Conservation (phyloP, 2,329 filamentous ascomycete genomes). For the Erysiphe pulchra region DNA sequence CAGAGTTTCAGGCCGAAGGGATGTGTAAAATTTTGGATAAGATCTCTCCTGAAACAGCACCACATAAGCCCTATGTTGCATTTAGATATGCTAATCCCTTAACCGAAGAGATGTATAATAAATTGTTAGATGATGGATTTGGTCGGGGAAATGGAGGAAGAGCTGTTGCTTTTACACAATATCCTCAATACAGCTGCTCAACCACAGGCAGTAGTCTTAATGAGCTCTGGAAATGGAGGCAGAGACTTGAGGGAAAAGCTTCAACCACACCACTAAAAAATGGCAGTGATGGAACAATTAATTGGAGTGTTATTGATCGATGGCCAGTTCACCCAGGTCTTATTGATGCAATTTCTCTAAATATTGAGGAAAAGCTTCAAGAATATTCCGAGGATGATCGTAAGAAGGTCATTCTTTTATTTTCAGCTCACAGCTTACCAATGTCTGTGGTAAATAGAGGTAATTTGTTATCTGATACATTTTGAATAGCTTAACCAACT, state of each 20-base stretch:
- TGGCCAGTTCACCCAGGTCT: conserved; percentile 86
- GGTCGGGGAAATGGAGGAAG: conserved; percentile 72
- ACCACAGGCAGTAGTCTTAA: conserved; percentile 92
- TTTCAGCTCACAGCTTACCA: conserved; percentile 84
- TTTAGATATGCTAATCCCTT: conserved; percentile 87
- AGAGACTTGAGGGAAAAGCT: conserved; percentile 57
- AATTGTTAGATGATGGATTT: conserved; percentile 68
- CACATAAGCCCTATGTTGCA: conserved; percentile 91
- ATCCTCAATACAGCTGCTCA: conserved; percentile 94
- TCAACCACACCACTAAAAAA: conserved; percentile 7
- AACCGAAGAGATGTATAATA: conserved; percentile 79
- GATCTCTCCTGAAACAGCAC: conserved; percentile 75
- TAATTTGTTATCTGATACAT: conserved; percentile 14
- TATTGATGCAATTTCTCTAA: conserved; percentile 74
- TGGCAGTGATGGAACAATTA: conserved; percentile 42
- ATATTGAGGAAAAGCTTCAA: conserved; percentile 63
- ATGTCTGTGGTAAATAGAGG: conserved; percentile 94
- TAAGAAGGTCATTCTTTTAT: conserved; percentile 62
- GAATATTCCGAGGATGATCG: conserved; percentile 65
- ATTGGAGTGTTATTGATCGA: conserved; percentile 93
- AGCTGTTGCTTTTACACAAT: conserved; percentile 92
- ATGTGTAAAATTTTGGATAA: conserved; percentile 96
- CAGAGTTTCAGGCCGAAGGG: conserved; percentile 73
- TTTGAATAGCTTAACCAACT: conserved; percentile 3
- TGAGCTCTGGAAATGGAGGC: conserved; percentile 93